phyloP scores from a whole-genome alignment of 495 filamentous ascomycete species.

The Parmelia sp. region DNA sequence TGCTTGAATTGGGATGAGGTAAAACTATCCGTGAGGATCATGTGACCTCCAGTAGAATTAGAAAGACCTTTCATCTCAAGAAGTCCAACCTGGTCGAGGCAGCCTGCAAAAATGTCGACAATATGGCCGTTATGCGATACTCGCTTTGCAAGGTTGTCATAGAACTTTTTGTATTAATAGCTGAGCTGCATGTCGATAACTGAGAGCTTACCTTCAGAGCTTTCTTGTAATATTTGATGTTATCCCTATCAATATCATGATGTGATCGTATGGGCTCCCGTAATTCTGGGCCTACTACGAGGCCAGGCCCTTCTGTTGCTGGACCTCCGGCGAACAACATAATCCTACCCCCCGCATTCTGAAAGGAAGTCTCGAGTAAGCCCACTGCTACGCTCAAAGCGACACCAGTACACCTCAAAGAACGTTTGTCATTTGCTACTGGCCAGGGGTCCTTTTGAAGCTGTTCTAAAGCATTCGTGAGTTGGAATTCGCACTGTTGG shows the following conservation, averaged over 20 bases:
- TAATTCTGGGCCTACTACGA: conserved; percentile 95
- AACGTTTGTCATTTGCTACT: conserved; percentile 87
- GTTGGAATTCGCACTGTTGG: conserved; percentile 94
- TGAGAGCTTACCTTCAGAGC: conserved; percentile 70
- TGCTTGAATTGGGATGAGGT: conserved; percentile 99
- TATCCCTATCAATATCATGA: conserved; percentile 97
- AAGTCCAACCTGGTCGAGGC: conserved; percentile 95
- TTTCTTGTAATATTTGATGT: conserved; percentile 99
- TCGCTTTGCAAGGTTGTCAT: conserved; percentile 92
- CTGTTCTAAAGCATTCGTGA: conserved; percentile 94
- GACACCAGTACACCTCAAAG: conserved; percentile 90
- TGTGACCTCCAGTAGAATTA: conserved; percentile 95
- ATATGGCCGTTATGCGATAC: conserved; percentile 95
- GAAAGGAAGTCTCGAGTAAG: conserved; percentile 87
- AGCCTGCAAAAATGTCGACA: conserved; percentile 96
- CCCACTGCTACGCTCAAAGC: conserved; percentile 93
- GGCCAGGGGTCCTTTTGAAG: conserved; percentile 98
- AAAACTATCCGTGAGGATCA: conserved; percentile 98
- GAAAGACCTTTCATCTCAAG: conserved; percentile 98
- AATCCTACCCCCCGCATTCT: conserved; percentile 88
- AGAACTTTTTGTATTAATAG: conserved; percentile 61
- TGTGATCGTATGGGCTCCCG: conserved; percentile 97
- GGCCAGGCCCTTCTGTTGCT: conserved; percentile 91
- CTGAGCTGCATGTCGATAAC: not conserved
- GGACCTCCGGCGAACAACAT: conserved; percentile 97